Conservation (phyloP, 2,329 filamentous ascomycete species). For the Penicillium sp. region DNA sequence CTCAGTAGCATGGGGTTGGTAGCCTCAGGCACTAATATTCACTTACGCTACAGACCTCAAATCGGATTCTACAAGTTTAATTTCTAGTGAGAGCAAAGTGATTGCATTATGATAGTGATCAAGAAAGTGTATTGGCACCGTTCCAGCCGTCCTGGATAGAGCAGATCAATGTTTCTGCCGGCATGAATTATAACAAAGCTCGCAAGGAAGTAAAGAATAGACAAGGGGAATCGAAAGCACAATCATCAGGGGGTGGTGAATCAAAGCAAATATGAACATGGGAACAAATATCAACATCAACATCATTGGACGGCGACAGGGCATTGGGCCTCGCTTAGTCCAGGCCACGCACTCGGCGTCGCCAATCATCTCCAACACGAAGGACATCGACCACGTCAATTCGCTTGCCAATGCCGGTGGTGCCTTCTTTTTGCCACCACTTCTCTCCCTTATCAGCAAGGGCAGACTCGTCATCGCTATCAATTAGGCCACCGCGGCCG, state of each 20-base stretch:
- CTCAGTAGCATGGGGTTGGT: background rate
- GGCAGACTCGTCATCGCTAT: slow-evolving; percentile 66
- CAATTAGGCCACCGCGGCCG: slow-evolving; percentile 73
- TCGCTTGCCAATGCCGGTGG: slow-evolving; percentile 82
- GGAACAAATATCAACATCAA: slow-evolving; percentile 26
- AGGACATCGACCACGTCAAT: slow-evolving; percentile 84
- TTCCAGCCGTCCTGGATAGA: background rate
- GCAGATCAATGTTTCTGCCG: background rate
- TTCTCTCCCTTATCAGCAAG: slow-evolving; percentile 40
- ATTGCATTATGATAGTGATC: slow-evolving; percentile 7
- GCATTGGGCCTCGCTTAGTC: slow-evolving; percentile 39
- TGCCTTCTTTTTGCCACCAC: slow-evolving; percentile 69
- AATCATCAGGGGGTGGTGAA: slow-evolving; percentile 23
- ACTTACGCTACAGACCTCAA: background rate
- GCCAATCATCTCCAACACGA: slow-evolving; percentile 84
- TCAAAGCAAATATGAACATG: slow-evolving; percentile 23
- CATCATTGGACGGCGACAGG: slow-evolving; percentile 10
- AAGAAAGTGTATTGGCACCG: background rate
- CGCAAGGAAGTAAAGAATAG: background rate
- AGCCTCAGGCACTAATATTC: background rate
- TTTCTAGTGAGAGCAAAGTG: background rate
- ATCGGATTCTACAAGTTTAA: background rate
- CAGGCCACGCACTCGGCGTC: slow-evolving; percentile 69
- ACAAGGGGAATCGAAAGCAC: slow-evolving; percentile 25
- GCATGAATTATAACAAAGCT: slow-evolving; percentile 9